Percentiles rank a stretch among this genome's conserved stretches.
phyloP scores from a whole-genome alignment of 257 asterid species.

The Catharanthus roseus region DNA sequence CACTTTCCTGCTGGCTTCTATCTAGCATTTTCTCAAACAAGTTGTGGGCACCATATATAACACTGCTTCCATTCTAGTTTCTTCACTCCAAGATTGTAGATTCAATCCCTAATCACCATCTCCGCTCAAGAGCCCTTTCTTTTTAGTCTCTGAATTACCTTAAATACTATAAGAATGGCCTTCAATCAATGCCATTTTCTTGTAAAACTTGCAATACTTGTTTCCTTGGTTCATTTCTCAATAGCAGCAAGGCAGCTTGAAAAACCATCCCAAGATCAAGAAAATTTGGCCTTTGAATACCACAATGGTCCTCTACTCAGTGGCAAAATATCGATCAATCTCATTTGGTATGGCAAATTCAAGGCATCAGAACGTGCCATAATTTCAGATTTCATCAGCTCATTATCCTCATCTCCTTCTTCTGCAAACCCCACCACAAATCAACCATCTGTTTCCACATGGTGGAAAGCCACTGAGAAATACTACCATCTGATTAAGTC shows the following conservation, averaged over 20 bases:
- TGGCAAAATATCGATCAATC: conserved; percentile 18
- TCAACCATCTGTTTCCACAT: conserved; percentile 40
- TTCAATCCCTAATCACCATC: background rate
- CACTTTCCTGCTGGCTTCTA: background rate
- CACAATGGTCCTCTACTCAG: conserved; percentile 28
- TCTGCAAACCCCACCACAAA: conserved; percentile 12
- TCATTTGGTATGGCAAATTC: conserved; percentile 28
- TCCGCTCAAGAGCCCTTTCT: background rate
- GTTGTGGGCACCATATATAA: background rate
- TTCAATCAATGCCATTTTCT: background rate
- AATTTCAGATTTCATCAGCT: conserved; percentile 19
- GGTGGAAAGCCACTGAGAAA: conserved; percentile 43
- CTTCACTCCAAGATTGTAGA: background rate
- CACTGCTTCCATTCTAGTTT: background rate
- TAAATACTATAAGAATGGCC: background rate
- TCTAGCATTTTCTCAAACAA: background rate
- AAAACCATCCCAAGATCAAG: conserved; percentile 15
- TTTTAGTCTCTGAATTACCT: background rate
- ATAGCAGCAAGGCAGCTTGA: background rate
- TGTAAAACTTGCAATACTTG: background rate
- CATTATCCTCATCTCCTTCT: conserved; percentile 13
- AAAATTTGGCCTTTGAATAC: conserved; percentile 27
- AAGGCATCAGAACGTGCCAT: conserved; percentile 21
- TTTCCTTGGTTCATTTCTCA: background rate
- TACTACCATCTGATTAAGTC: conserved; percentile 29